Conservation (phyloP, 176 grass and related monocot species). For the Raddia guianensis region DNA sequence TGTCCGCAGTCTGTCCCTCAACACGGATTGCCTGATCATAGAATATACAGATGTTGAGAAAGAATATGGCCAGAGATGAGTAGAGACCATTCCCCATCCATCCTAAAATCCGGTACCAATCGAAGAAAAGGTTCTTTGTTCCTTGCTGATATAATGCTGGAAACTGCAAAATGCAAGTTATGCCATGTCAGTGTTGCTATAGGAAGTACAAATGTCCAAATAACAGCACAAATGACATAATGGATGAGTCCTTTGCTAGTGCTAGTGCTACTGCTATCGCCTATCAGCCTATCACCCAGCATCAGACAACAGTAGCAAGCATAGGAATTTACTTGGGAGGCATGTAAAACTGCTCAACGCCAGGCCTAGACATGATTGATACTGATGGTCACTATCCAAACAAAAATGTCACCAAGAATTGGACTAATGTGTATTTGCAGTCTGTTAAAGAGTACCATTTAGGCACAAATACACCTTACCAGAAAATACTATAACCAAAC, state of each 20-base stretch:
- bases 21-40: conserved; percentile 66
- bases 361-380: not conserved
- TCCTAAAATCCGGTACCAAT: conserved; percentile 93
- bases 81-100: conserved; percentile 99
- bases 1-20: conserved; percentile 86
- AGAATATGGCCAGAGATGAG: conserved; percentile 87
- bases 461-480: conserved; percentile 15
- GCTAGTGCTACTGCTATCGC: too few species aligned
- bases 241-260: not conserved
- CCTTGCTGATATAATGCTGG: conserved; percentile 99
- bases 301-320: conserved; percentile 20
- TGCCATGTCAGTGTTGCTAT: conserved; percentile 31
- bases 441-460: conserved; percentile 29
- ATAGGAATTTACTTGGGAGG: conserved; percentile 29
- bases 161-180: conserved; percentile 63
- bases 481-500: not conserved
- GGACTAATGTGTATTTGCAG: conserved; percentile 5
- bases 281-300: not conserved
- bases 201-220: conserved; percentile 22
- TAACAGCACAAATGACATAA: conserved; percentile 1
- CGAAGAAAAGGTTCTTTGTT: conserved; percentile 94
- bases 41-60: conserved; percentile 90
- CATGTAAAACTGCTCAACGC: not conserved
- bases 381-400: not conserved
- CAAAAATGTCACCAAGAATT: conserved; percentile 17